phyloP scores from a whole-genome alignment of 345 rosid species.

The Lumnitzera littorea region DNA sequence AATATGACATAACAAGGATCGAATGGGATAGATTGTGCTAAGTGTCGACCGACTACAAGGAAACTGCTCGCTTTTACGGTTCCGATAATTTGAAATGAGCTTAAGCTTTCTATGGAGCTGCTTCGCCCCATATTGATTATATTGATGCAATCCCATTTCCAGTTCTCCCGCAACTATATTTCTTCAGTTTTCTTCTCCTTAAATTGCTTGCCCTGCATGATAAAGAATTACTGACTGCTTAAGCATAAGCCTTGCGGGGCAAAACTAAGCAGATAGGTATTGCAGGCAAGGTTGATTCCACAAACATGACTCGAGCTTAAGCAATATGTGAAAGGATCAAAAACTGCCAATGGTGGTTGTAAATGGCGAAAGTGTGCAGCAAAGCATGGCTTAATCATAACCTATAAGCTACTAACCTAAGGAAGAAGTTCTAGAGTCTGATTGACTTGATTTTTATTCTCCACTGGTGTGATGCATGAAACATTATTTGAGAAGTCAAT shows the following conservation, averaged over 20 bases:
- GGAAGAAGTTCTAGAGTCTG: neutral
- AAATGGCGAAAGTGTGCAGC: too few relatives aligned
- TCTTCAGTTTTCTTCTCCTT: slow-evolving; percentile 54
- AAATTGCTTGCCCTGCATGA: slow-evolving; percentile 40
- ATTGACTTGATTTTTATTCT: neutral
- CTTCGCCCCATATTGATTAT: too few relatives aligned
- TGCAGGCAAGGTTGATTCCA: neutral
- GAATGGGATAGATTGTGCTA: too few relatives aligned
- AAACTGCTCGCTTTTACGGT: too few relatives aligned
- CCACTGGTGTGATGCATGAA: neutral
- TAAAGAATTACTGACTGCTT: neutral
- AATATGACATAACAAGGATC: too few relatives aligned
- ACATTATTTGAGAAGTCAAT: neutral
- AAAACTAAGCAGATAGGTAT: neutral
- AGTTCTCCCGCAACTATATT: slow-evolving; percentile 14
- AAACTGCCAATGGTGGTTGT: too few relatives aligned
- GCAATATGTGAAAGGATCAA: too few relatives aligned
- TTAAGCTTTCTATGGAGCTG: too few relatives aligned
- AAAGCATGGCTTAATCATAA: too few relatives aligned
- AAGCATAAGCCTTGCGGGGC: neutral
- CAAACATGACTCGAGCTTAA: neutral
- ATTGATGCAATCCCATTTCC: slow-evolving; percentile 9
- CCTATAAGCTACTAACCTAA: too few relatives aligned
- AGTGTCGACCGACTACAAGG: too few relatives aligned
- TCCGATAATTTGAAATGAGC: too few relatives aligned